phyloP scores from a whole-genome alignment of 805 yeast genomes.

The Wickerhamiella kazuoi region DNA sequence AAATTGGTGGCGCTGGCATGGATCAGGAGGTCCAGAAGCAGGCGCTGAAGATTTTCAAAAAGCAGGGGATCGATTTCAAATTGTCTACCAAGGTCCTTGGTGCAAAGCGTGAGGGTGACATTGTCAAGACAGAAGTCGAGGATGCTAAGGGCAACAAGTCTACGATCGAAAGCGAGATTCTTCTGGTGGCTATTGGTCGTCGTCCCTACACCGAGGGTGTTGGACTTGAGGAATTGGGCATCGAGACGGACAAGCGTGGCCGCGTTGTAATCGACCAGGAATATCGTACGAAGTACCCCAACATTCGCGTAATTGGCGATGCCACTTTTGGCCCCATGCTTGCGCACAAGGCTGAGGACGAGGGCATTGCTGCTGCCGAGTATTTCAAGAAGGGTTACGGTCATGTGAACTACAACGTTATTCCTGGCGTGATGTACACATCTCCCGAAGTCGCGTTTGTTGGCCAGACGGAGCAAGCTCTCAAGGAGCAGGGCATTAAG shows the following conservation, averaged over 20 bases:
- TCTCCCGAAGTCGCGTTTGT: constrained; percentile 99
- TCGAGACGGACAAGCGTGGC: constrained; percentile 83
- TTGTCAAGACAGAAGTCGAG: constrained; percentile 75
- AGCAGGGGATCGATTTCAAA: constrained; percentile 92
- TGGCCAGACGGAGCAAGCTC: constrained; percentile 88
- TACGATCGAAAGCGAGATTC: constrained; percentile 77
- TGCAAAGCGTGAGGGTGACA: constrained; percentile 78
- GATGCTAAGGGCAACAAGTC: constrained; percentile 71
- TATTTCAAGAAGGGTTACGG: constrained; percentile 86
- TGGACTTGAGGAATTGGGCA: constrained; percentile 71
- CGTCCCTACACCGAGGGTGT: constrained; percentile 89
- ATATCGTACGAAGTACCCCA: constrained; percentile 79
- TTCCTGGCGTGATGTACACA: constrained; percentile 97
- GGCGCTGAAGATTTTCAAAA: constrained; percentile 73
- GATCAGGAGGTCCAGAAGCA: constrained; percentile 86
- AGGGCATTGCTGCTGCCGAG: constrained; percentile 97
- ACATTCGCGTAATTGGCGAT: constrained; percentile 95
- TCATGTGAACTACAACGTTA: constrained; percentile 93
- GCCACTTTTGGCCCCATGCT: constrained; percentile 98
- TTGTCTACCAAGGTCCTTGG: constrained; percentile 77
- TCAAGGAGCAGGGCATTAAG: constrained; percentile 78
- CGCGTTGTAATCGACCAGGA: constrained; percentile 87
- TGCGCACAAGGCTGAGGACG: constrained; percentile 99
- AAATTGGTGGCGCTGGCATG: constrained; percentile 99
- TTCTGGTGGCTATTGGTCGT: constrained; percentile 96